Conservation (phyloP, 345 rosid genomes). For the Rhizophora mangle region DNA sequence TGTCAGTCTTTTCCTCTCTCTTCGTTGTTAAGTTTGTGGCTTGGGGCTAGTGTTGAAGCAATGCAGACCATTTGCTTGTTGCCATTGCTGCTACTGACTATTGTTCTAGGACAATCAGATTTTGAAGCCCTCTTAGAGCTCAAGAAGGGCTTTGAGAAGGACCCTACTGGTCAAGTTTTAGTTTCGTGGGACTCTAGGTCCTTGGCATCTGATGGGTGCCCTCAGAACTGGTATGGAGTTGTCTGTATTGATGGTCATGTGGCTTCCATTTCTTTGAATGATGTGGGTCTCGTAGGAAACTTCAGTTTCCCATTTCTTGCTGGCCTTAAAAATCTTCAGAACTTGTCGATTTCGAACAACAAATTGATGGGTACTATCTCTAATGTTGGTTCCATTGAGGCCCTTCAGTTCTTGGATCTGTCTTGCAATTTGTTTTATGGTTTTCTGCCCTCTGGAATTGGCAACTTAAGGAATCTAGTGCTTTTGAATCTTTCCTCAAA, state of each 20-base stretch:
- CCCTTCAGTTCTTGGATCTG: slow-evolving; percentile 56
- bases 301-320: slow-evolving; percentile 58
- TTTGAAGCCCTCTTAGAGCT: slow-evolving; percentile 72
- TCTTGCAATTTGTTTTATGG: slow-evolving; percentile 59
- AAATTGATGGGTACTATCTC: slow-evolving; percentile 66
- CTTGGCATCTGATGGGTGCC: slow-evolving; percentile 63
- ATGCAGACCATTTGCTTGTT: slow-evolving; percentile 55
- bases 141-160: slow-evolving; percentile 57
- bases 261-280: slow-evolving; percentile 54
- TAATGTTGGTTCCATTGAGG: slow-evolving; percentile 44
- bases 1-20: not conserved
- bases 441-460: slow-evolving; percentile 44
- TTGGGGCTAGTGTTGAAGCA: slow-evolving; percentile 31
- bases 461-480: slow-evolving; percentile 38
- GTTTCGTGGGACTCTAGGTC: slow-evolving; percentile 70
- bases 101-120: slow-evolving; percentile 55
- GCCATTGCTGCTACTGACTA: slow-evolving; percentile 35
- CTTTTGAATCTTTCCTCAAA: slow-evolving; percentile 58
- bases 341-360: slow-evolving; percentile 63
- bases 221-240: slow-evolving; percentile 74
- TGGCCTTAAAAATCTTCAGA: slow-evolving; percentile 52
- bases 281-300: slow-evolving; percentile 57
- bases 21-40: not conserved
- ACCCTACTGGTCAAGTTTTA: slow-evolving; percentile 53
- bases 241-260: slow-evolving; percentile 58